A percentile compares a stretch with the other conserved stretches of the same genome.
These are phyloP conservation scores for Aspergillus biplanus DNA, from an alignment of 495 filamentous ascomycete genomes.

Conservation along the genomic window DNA sequence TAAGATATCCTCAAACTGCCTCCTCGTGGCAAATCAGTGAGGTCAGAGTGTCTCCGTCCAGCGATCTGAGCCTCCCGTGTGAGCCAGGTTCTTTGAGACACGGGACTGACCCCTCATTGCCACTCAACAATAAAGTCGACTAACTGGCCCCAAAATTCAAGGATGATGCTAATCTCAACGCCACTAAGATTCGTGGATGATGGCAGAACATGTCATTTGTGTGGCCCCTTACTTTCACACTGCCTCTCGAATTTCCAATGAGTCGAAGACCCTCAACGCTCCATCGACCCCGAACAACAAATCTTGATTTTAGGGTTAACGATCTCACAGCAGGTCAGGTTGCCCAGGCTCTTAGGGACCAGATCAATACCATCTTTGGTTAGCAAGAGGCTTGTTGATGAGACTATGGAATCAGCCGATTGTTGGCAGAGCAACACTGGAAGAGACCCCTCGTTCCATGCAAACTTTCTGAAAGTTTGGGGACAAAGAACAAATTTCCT, in stretches of 20 bases:
- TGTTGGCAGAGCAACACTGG: conserved; percentile 12
- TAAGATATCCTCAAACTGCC: too few relatives aligned
- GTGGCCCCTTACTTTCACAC: too few relatives aligned
- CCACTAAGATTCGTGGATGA: not conserved
- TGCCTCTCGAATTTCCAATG: too few relatives aligned
- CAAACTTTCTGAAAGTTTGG: not conserved
- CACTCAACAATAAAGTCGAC: not conserved
- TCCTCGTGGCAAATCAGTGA: too few relatives aligned
- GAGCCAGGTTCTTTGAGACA: not conserved
- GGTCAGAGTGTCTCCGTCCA: too few relatives aligned
- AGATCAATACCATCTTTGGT: conserved; percentile 8
- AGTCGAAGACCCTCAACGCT: too few relatives aligned
- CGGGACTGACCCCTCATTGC: not conserved
- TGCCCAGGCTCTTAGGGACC: not conserved
- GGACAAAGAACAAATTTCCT: not conserved
- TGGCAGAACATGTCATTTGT: not conserved
- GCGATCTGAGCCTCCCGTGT: not conserved
- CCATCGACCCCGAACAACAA: not conserved
- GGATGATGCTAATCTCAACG: not conserved
- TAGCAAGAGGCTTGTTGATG: not conserved
- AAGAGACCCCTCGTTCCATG: not conserved
- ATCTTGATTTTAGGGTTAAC: conserved; percentile 9
- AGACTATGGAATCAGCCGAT: conserved; percentile 5
- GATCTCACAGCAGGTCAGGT: not conserved
- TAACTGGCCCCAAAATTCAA: not conserved